Conservation (phyloP, 768 basidiomycete genomes). For the Obba rivulosa region DNA sequence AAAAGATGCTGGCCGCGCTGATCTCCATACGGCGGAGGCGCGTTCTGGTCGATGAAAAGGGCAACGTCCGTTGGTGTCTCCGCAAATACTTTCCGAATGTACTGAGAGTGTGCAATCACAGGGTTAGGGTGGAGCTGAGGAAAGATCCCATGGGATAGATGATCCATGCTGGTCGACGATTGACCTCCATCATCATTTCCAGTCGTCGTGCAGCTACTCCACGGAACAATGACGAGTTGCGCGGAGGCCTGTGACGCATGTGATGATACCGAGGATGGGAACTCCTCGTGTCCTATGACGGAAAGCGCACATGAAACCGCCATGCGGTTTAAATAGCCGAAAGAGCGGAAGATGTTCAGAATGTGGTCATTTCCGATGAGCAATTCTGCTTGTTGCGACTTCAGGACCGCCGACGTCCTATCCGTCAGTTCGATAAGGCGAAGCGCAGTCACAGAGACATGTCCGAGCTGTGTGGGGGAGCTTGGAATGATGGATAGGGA, state of each 20-base stretch:
- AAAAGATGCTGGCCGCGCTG: conserved; percentile 56
- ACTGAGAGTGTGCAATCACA: conserved; percentile 69
- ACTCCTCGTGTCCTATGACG: conserved; percentile 73
- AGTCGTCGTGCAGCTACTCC: conserved; percentile 40
- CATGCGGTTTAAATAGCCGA: conserved; percentile 65
- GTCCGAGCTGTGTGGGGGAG: too few species aligned
- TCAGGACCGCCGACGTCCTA: conserved; percentile 83
- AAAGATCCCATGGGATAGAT: conserved; percentile 81
- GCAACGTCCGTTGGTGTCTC: conserved; percentile 73
- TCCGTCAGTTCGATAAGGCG: conserved; percentile 88
- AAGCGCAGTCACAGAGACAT: conserved; percentile 62
- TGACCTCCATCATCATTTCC: conserved; percentile 9
- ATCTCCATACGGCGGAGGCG: conserved; percentile 24
- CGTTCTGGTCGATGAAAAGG: conserved; percentile 77
- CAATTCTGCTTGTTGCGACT: conserved; percentile 70
- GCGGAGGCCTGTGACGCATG: conserved; percentile 55
- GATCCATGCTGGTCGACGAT: conserved; percentile 22
- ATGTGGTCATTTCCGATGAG: conserved; percentile 69
- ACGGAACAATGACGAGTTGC: conserved; percentile 81
- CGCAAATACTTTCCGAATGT: conserved; percentile 77
- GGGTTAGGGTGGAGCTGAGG: conserved; percentile 46
- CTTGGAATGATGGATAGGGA: background rate
- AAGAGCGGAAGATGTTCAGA: conserved; percentile 70
- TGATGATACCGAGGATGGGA: conserved; percentile 56
- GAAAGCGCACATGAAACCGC: conserved; percentile 64